These are phyloP conservation scores for Alternaria longipes DNA, from an alignment of 2,329 filamentous ascomycete species.

Conservation along the genomic window DNA sequence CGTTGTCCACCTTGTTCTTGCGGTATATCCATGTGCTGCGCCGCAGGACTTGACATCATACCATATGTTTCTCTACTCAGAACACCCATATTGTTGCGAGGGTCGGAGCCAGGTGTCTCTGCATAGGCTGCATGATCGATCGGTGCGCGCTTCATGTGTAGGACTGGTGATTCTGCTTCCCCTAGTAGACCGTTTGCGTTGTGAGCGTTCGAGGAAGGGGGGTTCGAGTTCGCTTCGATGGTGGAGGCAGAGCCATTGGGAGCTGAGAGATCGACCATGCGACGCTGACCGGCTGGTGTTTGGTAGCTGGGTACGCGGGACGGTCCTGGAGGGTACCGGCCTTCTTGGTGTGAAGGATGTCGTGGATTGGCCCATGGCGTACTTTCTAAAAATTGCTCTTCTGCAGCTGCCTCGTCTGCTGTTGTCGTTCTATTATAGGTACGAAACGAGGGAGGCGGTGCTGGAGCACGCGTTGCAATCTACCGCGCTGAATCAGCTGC, in stretches of 20 bases:
- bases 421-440: conserved; percentile 48
- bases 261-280: conserved; percentile 45
- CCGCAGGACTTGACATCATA: conserved; percentile 43
- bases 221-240: conserved; percentile 52
- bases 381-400: conserved; percentile 87
- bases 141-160: conserved; percentile 51
- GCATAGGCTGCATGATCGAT: conserved; percentile 36
- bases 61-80: conserved; percentile 41
- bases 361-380: conserved; percentile 94
- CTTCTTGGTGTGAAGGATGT: conserved; percentile 51
- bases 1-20: conserved; percentile 40
- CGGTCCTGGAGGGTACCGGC: conserved; percentile 42
- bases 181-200: conserved; percentile 37
- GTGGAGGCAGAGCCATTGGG: conserved; percentile 53
- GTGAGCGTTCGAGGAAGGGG: conserved; percentile 46
- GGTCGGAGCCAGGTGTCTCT: conserved; percentile 40
- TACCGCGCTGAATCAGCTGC: conserved; percentile 39
- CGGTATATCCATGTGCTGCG: conserved; percentile 33
- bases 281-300: conserved; percentile 49
- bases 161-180: conserved; percentile 50
- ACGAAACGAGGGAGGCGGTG: conserved; percentile 44
- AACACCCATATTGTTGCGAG: conserved; percentile 35
- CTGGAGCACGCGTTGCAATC: conserved; percentile 47
- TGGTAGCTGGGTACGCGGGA: conserved; percentile 46
- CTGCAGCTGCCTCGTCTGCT: conserved; percentile 68